phyloP scores from a whole-genome alignment of 73 alveolate genomes.

The Tetrahymena borealis region DNA sequence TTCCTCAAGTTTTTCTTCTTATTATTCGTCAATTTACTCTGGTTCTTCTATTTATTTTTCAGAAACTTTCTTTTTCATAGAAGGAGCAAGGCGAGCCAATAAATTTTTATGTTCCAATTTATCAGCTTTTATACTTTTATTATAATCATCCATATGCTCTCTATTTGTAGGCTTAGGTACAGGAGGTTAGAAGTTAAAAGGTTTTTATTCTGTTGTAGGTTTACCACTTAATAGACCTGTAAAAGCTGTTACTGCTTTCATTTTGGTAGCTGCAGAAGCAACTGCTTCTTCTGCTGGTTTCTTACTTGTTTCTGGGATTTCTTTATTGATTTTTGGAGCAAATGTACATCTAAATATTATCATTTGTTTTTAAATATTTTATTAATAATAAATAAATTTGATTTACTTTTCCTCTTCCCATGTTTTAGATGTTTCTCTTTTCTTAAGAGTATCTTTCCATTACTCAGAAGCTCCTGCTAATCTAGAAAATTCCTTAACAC shows the following conservation, averaged over 20 bases:
- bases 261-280: not conserved
- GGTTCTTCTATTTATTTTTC: not conserved
- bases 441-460: not conserved
- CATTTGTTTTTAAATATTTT: not conserved
- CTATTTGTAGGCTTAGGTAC: not conserved
- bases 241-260: not conserved
- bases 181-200: not conserved
- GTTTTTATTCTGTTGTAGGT: not conserved
- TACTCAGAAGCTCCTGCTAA: not conserved
- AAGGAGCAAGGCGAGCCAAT: not conserved
- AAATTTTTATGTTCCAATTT: not conserved
- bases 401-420: not conserved
- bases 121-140: not conserved
- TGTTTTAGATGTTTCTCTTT: not conserved
- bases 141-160: not conserved
- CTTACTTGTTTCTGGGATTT: not conserved
- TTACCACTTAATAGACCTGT: not conserved
- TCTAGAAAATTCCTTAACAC: not conserved
- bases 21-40: not conserved
- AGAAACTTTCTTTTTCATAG: not conserved
- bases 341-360: not conserved
- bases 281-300: not conserved
- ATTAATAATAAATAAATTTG: not conserved
- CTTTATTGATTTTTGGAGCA: not conserved
- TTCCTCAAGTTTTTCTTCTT: not conserved